Conservation (phyloP, 306 rosid species). For the Prunus dulcis region DNA sequence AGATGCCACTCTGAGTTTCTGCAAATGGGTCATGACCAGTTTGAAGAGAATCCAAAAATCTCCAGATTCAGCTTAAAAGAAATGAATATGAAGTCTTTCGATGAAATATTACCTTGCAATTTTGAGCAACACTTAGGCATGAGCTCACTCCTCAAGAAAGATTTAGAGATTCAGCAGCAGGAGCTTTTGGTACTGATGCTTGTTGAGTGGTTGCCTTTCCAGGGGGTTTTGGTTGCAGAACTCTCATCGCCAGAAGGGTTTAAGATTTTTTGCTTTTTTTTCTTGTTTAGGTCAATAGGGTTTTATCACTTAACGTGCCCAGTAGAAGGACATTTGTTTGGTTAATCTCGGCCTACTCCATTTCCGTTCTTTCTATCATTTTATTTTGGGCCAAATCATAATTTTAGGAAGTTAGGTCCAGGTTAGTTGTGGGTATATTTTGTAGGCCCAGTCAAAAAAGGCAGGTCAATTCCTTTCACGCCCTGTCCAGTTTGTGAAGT, state of each 20-base stretch:
- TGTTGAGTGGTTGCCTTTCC: neutral
- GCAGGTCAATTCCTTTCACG: no score
- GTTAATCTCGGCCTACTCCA: neutral
- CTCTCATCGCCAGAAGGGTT: neutral
- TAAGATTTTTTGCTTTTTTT: neutral
- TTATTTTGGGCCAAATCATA: neutral
- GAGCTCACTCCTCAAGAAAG: neutral
- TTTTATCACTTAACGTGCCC: neutral
- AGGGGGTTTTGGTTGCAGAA: neutral
- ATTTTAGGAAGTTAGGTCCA: no score
- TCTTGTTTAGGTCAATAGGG: neutral
- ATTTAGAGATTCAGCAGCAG: neutral
- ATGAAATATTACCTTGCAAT: conserved; percentile 23
- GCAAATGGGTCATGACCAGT: conserved; percentile 43
- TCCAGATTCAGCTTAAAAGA: neutral
- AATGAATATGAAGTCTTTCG: neutral
- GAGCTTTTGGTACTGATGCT: neutral
- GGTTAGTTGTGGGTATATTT: no score
- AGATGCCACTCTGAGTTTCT: conserved; percentile 30
- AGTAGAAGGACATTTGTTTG: neutral
- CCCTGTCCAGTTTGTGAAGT: no score
- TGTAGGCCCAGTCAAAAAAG: no score
- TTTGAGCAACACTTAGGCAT: neutral
- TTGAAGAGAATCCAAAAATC: conserved; percentile 6
- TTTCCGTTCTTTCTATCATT: neutral